Evolutionary conservation across 2,329 filamentous ascomycete genomes (phyloP), one percentile per base, ranked within the genome.

Genomic region (Penicillium sp.): DNA sequence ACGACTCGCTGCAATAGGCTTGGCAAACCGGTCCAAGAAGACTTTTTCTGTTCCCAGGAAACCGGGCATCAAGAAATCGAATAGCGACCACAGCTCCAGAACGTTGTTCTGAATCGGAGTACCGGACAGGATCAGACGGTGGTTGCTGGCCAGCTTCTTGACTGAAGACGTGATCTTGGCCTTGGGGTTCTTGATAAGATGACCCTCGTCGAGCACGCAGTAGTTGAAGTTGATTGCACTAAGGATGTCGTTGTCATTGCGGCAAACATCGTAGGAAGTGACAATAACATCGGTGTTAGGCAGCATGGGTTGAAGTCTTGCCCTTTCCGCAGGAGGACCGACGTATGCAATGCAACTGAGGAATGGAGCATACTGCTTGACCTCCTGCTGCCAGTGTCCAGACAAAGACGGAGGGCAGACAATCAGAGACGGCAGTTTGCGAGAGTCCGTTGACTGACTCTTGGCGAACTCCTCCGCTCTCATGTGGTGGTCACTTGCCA

Each of bases 41-140:
- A 96, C 89, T 73, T 95, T 95, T 67, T 99, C 93, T 0, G 86
- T 89, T 28, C 93, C 93, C 7, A 99, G 78, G 76, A 99, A 99
- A 2, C 93, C 95, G 3, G 95, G 93, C 93, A 99, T 99, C 53
- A 99, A 77, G 74, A 99, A 99, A 72, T 99, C 93, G 66, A 99
- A 99, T 4, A 99, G 78, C 0, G 92, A 97, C 92, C 92, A 99
- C 3, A 99, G 77, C 67, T 99, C 92, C 41, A 99, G 74, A 2
- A 99, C 92, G 58, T 97, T 97, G 71, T 97, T 97, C 69, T 97
- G 92, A 57, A 97, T 97, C 0, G 93, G 93, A 1, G 93, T 99
- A 34, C 93, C 93, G 0, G 93, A 99, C 4, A 99, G 80, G 59
- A 99, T 99, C 41, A 99, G 80, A 16, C 93, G 87, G 66, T 99